Conservation (phyloP, 495 filamentous ascomycete species). For the Platismatia glauca region DNA sequence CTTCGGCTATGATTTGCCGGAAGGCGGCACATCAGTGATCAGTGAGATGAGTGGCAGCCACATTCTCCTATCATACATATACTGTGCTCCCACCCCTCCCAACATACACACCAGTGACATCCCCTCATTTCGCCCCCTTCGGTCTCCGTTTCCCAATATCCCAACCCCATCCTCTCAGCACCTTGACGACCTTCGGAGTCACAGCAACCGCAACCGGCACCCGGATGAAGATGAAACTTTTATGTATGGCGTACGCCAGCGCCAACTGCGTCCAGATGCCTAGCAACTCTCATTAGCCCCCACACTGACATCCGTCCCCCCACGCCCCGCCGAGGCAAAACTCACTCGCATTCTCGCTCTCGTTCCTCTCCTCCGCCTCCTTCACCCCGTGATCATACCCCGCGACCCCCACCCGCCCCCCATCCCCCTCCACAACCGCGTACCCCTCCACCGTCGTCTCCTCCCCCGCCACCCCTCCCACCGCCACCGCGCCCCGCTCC, state of each 20-base stretch:
- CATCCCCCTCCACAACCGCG: slow-evolving; percentile 4
- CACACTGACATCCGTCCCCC: background rate
- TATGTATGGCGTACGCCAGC: slow-evolving; percentile 94
- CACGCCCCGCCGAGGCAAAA: too few relatives aligned
- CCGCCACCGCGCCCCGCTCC: background rate
- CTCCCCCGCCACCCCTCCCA: slow-evolving; percentile 5
- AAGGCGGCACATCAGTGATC: background rate
- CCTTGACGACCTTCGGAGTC: slow-evolving; percentile 84
- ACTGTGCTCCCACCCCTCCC: background rate
- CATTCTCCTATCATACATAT: background rate
- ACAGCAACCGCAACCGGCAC: slow-evolving; percentile 84
- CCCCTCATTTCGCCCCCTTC: slow-evolving; percentile 27
- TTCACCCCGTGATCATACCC: slow-evolving; percentile 25
- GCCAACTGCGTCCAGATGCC: slow-evolving; percentile 82
- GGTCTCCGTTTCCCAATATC: slow-evolving; percentile 57
- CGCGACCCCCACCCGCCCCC: slow-evolving; percentile 12
- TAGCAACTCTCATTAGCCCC: slow-evolving; percentile 23
- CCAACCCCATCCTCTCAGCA: slow-evolving; percentile 75
- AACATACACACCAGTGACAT: background rate
- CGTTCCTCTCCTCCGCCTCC: slow-evolving; percentile 32
- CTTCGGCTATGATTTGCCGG: background rate
- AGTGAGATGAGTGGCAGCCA: background rate
- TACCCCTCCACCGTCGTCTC: slow-evolving; percentile 14
- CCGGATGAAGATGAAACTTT: slow-evolving; percentile 91
- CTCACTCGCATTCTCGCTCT: slow-evolving; percentile 46